phyloP scores from a whole-genome alignment of 2,329 filamentous ascomycete genomes.

The Aspergillus neoniger region DNA sequence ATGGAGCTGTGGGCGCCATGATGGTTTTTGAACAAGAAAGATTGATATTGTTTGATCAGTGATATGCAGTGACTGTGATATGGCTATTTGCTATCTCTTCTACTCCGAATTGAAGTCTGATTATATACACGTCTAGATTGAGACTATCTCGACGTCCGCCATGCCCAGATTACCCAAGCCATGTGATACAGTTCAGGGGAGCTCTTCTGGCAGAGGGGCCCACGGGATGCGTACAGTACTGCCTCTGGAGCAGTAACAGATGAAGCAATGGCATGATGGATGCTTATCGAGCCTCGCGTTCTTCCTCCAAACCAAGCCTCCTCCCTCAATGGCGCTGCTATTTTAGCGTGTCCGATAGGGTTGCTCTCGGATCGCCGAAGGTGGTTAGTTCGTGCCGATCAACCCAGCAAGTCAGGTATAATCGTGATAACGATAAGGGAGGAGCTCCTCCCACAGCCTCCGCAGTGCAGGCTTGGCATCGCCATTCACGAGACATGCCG shows the following conservation, averaged over 20 bases:
- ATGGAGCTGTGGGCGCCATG: conserved; percentile 38
- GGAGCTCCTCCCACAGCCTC: neutral
- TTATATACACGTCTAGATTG: neutral
- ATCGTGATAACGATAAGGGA: neutral
- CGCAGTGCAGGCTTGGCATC: neutral
- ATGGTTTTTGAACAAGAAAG: neutral
- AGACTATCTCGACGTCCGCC: neutral
- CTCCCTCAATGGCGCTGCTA: too few relatives aligned
- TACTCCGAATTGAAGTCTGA: neutral
- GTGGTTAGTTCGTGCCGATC: neutral
- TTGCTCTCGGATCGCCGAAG: neutral
- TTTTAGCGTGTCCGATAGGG: neutral
- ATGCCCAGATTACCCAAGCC: neutral
- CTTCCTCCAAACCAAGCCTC: too few relatives aligned
- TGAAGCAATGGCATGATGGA: too few relatives aligned
- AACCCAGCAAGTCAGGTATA: neutral
- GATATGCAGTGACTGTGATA: too few relatives aligned
- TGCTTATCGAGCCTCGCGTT: too few relatives aligned
- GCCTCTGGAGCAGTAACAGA: too few relatives aligned
- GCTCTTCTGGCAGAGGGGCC: neutral
- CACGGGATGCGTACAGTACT: too few relatives aligned
- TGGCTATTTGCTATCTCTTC: neutral
- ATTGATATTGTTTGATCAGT: neutral
- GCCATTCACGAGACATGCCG: neutral
- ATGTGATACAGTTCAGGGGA: neutral